A percentile compares a stretch with the other conserved stretches of the same genome.
These are phyloP conservation scores for Chrysanthemum makinoi DNA, from an alignment of 129 eudicot genomes.

Conservation along the genomic window DNA sequence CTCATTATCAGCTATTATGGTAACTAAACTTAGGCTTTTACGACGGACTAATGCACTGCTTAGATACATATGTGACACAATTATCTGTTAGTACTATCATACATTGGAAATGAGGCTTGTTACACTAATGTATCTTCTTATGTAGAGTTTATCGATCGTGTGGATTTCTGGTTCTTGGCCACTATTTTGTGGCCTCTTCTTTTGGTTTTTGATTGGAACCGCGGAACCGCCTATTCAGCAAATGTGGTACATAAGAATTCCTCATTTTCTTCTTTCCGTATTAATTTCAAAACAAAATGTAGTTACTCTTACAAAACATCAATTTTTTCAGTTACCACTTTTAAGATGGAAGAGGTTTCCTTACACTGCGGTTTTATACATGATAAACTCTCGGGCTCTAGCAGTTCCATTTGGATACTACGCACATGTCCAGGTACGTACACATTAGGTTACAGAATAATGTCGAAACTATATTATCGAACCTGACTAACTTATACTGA, in stretches of 20 bases:
- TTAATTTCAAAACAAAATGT: neutral
- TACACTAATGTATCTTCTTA: neutral
- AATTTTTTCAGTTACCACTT: slow-evolving; percentile 22
- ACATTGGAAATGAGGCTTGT: neutral
- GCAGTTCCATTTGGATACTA: slow-evolving; percentile 37
- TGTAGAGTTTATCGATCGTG: slow-evolving; percentile 26
- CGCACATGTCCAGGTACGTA: slow-evolving; percentile 21
- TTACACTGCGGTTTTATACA: slow-evolving; percentile 32
- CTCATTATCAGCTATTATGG: slow-evolving; percentile 28
- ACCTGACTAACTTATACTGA: neutral
- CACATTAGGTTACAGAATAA: neutral
- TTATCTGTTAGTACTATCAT: no score
- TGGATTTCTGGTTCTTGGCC: slow-evolving; percentile 35
- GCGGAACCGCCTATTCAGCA: slow-evolving; percentile 39
- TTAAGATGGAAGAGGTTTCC: slow-evolving; percentile 40
- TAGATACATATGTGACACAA: no score
- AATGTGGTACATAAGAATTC: slow-evolving; percentile 21
- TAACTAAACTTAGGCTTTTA: neutral
- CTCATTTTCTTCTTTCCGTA: neutral
- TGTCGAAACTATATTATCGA: neutral
- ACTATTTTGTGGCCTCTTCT: slow-evolving; percentile 26
- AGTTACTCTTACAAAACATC: neutral
- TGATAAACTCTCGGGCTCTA: slow-evolving; percentile 34
- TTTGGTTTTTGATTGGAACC: slow-evolving; percentile 33
- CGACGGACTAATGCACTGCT: neutral